phyloP scores from a whole-genome alignment of 1,284 basidiomycete genomes.

The Neonothopanus nambi region DNA sequence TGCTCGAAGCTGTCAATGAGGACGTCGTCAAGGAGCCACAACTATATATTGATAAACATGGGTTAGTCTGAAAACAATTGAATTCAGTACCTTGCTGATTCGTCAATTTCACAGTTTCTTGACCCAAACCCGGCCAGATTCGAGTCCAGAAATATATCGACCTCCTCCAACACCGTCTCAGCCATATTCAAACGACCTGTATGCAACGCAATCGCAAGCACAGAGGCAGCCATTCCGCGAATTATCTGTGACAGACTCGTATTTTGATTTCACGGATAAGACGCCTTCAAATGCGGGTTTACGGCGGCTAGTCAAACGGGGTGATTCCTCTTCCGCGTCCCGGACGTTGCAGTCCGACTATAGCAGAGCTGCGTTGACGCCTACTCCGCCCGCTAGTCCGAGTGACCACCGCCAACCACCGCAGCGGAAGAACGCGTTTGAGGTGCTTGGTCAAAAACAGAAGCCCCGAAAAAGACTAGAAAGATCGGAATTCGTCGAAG shows the following conservation, averaged over 20 bases:
- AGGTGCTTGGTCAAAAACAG: conserved; percentile 34
- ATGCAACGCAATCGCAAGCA: conserved; percentile 13
- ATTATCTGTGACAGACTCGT: conserved; percentile 38
- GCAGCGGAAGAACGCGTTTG: conserved; percentile 38
- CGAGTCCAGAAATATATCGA: conserved; percentile 50
- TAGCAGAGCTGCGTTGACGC: neutral
- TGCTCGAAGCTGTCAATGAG: conserved; percentile 49
- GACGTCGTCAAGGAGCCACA: conserved; percentile 37
- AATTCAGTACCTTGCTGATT: conserved; percentile 3
- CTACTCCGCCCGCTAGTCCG: conserved; percentile 6
- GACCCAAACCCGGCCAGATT: conserved; percentile 66
- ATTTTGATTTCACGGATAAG: conserved; percentile 23
- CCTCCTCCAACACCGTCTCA: conserved; percentile 39
- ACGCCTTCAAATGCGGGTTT: conserved; percentile 25
- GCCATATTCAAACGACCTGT: neutral
- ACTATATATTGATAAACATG: conserved; percentile 68
- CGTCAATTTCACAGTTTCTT: conserved; percentile 51
- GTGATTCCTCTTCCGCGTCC: conserved; percentile 24
- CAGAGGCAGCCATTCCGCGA: conserved; percentile 50
- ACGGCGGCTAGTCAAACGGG: conserved; percentile 44
- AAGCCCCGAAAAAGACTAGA: conserved; percentile 33
- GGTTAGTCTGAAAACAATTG: conserved; percentile 40
- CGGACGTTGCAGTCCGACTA: neutral
- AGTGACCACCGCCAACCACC: conserved; percentile 21
- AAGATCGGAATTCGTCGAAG: conserved; percentile 60